Conservation (phyloP, 768 basidiomycete genomes). For the Podaxis sp. region DNA sequence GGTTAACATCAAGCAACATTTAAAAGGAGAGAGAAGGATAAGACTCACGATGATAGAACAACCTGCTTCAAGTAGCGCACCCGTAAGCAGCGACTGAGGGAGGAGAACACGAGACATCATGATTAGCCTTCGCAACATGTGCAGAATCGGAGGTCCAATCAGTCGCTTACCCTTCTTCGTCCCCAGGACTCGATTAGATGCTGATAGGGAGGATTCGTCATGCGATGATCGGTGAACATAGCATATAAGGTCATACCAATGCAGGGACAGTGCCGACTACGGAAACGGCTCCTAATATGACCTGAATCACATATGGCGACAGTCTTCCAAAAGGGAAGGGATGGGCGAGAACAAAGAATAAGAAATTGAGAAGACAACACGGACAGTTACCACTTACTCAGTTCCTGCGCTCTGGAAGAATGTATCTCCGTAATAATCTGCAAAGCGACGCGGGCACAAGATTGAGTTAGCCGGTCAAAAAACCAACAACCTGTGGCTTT, state of each 20-base stretch:
- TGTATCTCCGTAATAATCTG: conserved; percentile 78
- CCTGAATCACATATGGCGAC: conserved; percentile 72
- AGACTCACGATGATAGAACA: conserved; percentile 59
- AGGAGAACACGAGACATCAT: neutral
- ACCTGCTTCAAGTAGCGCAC: conserved; percentile 56
- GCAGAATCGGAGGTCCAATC: neutral
- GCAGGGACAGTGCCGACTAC: conserved; percentile 73
- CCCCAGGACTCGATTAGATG: conserved; percentile 73
- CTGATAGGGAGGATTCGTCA: conserved; percentile 22
- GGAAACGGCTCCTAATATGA: conserved; percentile 73
- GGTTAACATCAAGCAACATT: neutral
- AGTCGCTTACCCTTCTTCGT: conserved; percentile 52
- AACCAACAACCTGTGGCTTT: neutral
- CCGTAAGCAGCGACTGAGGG: conserved; percentile 60
- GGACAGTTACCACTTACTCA: conserved; percentile 33
- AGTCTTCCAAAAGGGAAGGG: conserved; percentile 34
- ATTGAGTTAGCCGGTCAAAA: neutral
- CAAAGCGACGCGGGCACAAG: neutral
- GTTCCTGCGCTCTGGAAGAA: conserved; percentile 80
- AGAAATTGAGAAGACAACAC: neutral
- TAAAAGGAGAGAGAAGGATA: neutral
- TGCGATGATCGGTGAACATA: neutral
- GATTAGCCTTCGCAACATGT: neutral
- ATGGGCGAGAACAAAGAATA: neutral
- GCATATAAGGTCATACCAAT: conserved; percentile 36